phyloP scores from a whole-genome alignment of 805 yeast species.

The Zygoascus biomembranicola region DNA sequence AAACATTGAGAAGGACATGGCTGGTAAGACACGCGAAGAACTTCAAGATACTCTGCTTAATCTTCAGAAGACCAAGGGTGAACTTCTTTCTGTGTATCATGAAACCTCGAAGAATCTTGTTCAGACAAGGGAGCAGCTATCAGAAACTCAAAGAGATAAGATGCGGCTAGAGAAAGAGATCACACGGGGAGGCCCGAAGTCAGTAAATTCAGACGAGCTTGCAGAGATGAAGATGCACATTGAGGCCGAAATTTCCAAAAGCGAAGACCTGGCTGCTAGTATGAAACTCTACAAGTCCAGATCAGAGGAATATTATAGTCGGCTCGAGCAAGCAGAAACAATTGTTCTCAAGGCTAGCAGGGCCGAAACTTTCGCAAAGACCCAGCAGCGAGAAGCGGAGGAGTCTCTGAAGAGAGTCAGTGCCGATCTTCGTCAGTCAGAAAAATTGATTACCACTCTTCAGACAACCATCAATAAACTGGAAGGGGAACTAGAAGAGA shows the following conservation, averaged over 20 bases:
- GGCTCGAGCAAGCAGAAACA: slow-evolving; percentile 71
- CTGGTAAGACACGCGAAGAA: slow-evolving; percentile 10
- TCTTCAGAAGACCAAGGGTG: slow-evolving; percentile 16
- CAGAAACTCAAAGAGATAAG: slow-evolving; percentile 15
- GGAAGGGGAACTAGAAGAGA: slow-evolving; percentile 50
- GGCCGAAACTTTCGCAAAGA: slow-evolving; percentile 46
- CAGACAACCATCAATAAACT: slow-evolving; percentile 43
- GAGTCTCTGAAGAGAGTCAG: slow-evolving; percentile 40
- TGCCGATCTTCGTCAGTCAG: slow-evolving; percentile 45
- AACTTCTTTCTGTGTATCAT: slow-evolving; percentile 20
- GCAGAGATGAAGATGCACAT: slow-evolving; percentile 46
- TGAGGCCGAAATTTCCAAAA: slow-evolving; percentile 49
- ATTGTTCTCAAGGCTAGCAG: slow-evolving; percentile 56
- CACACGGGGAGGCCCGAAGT: slow-evolving; percentile 1
- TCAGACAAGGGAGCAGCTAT: slow-evolving; percentile 16
- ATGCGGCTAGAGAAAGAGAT: slow-evolving; percentile 7
- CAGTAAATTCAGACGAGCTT: slow-evolving; percentile 5
- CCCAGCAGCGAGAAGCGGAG: slow-evolving; percentile 47
- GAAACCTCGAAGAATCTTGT: slow-evolving; percentile 21
- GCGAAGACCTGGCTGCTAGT: slow-evolving; percentile 44
- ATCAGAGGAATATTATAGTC: slow-evolving; percentile 64
- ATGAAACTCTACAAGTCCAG: slow-evolving; percentile 58
- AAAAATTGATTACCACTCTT: slow-evolving; percentile 43
- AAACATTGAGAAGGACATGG: slow-evolving; percentile 4
- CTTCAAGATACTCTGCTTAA: slow-evolving; percentile 11